Evolutionary conservation across 306 rosid species (phyloP).

Genomic region (Prunus salicina): DNA sequence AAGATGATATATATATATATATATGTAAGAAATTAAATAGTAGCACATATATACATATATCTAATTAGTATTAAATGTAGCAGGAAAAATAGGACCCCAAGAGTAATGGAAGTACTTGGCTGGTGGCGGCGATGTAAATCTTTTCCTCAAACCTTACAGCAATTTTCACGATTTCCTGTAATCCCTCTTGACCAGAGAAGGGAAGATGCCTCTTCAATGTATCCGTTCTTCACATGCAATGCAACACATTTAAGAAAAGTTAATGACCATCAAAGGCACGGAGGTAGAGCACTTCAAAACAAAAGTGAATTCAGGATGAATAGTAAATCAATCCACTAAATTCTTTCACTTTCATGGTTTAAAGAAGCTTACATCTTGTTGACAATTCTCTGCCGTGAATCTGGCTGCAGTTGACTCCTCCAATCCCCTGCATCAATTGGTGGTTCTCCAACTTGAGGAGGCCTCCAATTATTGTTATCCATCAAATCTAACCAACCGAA

Average conservation of each 20-base stretch:
- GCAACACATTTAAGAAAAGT: not conserved
- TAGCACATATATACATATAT: not conserved
- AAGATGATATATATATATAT: not conserved
- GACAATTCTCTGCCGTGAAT: slow-evolving; percentile 45
- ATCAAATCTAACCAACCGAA: slow-evolving; percentile 5
- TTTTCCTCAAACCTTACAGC: slow-evolving; percentile 86
- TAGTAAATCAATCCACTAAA: not conserved
- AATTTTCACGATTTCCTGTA: slow-evolving; percentile 54
- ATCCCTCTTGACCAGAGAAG: slow-evolving; percentile 54
- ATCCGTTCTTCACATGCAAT: slow-evolving; percentile 56
- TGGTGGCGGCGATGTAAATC: slow-evolving; percentile 54
- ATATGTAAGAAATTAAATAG: not conserved
- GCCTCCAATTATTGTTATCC: slow-evolving; percentile 24
- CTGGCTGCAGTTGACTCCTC: slow-evolving; percentile 41
- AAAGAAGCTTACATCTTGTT: slow-evolving; percentile 40
- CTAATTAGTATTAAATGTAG: not conserved
- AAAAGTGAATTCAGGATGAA: not conserved
- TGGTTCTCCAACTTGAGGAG: slow-evolving; percentile 21
- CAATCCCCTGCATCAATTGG: slow-evolving; percentile 38
- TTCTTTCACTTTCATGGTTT: not conserved
- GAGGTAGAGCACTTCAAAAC: not conserved
- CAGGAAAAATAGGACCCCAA: not conserved
- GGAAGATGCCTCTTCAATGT: slow-evolving; percentile 69
- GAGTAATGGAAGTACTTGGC: slow-evolving; percentile 46
- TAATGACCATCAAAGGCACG: not conserved